Conservation (phyloP, 176 grass and related monocot genomes). For the Oryza australiensis region DNA sequence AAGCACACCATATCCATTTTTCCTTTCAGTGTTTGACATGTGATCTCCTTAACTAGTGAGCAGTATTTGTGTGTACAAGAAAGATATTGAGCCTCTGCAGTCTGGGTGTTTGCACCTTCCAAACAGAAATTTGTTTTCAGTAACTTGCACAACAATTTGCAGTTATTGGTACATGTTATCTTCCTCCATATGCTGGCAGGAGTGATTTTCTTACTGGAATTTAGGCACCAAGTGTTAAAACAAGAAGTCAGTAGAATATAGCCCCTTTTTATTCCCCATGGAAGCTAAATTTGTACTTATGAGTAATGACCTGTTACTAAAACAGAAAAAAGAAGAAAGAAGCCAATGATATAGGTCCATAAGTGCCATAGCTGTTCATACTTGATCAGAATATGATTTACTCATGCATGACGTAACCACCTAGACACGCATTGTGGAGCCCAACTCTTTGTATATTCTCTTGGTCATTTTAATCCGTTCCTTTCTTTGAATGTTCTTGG, state of each 20-base stretch:
- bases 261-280: not conserved
- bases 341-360: not conserved
- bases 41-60: not conserved
- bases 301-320: not conserved
- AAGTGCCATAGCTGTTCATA: not conserved
- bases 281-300: not conserved
- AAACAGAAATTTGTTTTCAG: not conserved
- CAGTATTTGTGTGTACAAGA: not conserved
- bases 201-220: not conserved
- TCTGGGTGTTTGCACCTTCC: not conserved
- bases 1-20: not conserved
- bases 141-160: not conserved
- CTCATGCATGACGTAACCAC: not conserved
- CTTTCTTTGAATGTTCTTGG: not conserved
- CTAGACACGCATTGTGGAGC: not conserved
- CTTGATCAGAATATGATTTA: not conserved
- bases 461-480: not conserved
- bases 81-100: not conserved
- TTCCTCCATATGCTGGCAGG: not conserved
- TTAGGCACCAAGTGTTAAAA: not conserved
- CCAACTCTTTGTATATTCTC: not conserved
- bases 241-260: not conserved
- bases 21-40: not conserved
- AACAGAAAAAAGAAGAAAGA: not conserved
- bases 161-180: not conserved